These are phyloP conservation scores for Liquidambar formosana DNA, from an alignment of 164 flowering plant genomes.

Conservation along the genomic window DNA sequence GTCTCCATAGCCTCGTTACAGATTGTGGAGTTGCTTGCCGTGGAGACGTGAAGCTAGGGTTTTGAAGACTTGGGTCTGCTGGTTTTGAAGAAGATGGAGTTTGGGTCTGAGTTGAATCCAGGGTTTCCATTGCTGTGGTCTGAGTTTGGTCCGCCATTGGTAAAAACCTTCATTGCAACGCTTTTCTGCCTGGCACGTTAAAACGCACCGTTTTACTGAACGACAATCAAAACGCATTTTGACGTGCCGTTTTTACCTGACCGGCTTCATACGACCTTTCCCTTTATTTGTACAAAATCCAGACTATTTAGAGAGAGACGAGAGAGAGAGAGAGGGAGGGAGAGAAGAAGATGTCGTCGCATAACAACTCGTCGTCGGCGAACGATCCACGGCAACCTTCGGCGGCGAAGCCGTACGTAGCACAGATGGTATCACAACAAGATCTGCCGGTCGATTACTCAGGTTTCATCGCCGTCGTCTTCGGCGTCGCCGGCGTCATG, in stretches of 20 bases:
- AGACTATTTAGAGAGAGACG: no score
- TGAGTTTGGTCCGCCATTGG: no score
- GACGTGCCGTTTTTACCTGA: no score
- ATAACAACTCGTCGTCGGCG: slow-evolving; percentile 32
- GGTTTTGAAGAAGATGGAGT: not conserved
- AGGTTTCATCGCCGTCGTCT: slow-evolving; percentile 81
- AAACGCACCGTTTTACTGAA: no score
- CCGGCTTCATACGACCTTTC: no score
- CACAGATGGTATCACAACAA: slow-evolving; percentile 46
- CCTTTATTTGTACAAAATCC: no score
- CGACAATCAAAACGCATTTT: no score
- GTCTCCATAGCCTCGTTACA: slow-evolving; percentile 67
- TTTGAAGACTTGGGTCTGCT: not conserved
- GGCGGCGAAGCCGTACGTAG: slow-evolving; percentile 63
- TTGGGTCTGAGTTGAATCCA: not conserved
- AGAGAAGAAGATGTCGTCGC: slow-evolving; percentile 34
- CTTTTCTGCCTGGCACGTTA: no score
- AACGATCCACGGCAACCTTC: slow-evolving; percentile 89
- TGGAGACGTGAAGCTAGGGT: slow-evolving; percentile 18
- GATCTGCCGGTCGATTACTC: slow-evolving; percentile 88
- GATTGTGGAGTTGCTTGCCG: slow-evolving; percentile 32
- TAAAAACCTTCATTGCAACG: no score
- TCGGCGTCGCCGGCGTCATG: slow-evolving; percentile 83
- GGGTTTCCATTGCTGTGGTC: slow-evolving; percentile 10
- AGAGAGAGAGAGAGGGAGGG: slow-evolving; percentile 10